A percentile compares a stretch with the other conserved stretches of the same genome.
Conservation (phyloP, 2,329 filamentous ascomycete species). For the Macrophomina phaseolina region DNA sequence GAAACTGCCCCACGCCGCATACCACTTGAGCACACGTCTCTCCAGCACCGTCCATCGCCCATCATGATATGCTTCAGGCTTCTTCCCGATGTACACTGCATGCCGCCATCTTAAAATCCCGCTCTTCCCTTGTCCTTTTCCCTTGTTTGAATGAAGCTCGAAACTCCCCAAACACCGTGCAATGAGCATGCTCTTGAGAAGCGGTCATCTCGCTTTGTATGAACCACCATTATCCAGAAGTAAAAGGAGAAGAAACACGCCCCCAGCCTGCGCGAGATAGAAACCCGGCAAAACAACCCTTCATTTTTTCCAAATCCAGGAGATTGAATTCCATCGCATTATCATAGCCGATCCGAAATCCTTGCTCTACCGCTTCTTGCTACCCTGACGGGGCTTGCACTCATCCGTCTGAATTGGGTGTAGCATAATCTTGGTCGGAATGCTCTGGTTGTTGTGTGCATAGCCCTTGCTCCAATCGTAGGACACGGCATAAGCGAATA, state of each 20-base stretch:
- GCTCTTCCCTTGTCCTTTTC: constrained; percentile 13
- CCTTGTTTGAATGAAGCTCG: constrained; percentile 22
- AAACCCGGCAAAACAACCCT: neutral
- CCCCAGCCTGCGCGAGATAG: neutral
- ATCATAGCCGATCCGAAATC: neutral
- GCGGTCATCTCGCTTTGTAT: neutral
- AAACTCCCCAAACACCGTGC: constrained; percentile 25
- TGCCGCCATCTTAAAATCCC: neutral
- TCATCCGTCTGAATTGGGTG: constrained; percentile 56
- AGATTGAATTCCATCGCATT: neutral
- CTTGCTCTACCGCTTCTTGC: constrained; percentile 49
- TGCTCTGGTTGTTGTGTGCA: constrained; percentile 73
- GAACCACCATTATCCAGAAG: constrained; percentile 4
- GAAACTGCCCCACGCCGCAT: neutral
- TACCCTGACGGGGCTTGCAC: constrained; percentile 56
- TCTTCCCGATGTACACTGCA: neutral
- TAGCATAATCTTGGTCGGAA: constrained; percentile 58
- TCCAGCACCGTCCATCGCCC: neutral
- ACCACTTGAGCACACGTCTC: neutral
- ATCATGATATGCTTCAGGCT: neutral
- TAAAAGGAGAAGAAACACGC: constrained; percentile 1
- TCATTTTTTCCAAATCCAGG: neutral
- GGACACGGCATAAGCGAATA: constrained; percentile 72
- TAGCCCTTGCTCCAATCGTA: constrained; percentile 99
- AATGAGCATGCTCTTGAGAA: constrained; percentile 19